Percentiles rank a stretch among this genome's conserved stretches.
These are phyloP conservation scores for Dispira parvispora DNA, from an alignment of 192 early-diverging fungal genomes.

Conservation along the genomic window DNA sequence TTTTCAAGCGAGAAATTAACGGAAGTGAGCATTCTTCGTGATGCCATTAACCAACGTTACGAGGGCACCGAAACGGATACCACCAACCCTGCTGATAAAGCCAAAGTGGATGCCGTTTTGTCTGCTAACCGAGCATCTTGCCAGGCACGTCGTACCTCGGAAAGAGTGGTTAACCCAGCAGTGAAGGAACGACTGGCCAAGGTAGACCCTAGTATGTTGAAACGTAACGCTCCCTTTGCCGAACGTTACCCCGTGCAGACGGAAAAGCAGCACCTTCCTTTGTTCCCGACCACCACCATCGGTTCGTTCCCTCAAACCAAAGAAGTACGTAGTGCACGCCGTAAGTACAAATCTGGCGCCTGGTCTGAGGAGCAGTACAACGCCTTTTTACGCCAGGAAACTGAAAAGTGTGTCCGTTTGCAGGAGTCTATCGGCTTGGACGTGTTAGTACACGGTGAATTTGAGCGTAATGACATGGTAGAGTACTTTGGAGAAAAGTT, in stretches of 20 bases:
- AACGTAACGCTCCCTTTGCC: slow-evolving; percentile 53
- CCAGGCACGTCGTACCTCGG: slow-evolving; percentile 51
- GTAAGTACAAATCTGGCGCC: slow-evolving; percentile 74
- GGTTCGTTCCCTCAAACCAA: slow-evolving; percentile 98
- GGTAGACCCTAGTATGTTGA: slow-evolving; percentile 53
- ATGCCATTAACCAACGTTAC: slow-evolving; percentile 20
- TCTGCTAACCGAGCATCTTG: slow-evolving; percentile 52
- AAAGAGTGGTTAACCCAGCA: slow-evolving; percentile 61
- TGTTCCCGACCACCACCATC: slow-evolving; percentile 93
- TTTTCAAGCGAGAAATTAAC: slow-evolving; percentile 86
- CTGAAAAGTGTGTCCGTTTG: slow-evolving; percentile 62
- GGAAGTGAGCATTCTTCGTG: slow-evolving; percentile 56
- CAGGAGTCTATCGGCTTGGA: slow-evolving; percentile 85
- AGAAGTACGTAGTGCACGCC: slow-evolving; percentile 84
- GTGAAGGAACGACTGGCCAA: slow-evolving; percentile 58
- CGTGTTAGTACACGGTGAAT: slow-evolving; percentile 95
- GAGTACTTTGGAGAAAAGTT: slow-evolving; percentile 96
- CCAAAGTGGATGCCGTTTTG: slow-evolving; percentile 47
- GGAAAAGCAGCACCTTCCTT: slow-evolving; percentile 61
- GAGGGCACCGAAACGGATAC: slow-evolving; percentile 10
- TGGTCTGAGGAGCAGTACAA: slow-evolving; percentile 52
- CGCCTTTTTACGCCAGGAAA: slow-evolving; percentile 72
- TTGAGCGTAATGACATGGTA: slow-evolving; percentile 91
- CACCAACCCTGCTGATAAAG: slow-evolving; percentile 21
- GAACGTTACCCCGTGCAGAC: slow-evolving; percentile 57